Evolutionary conservation across 257 asterid species (phyloP).

Genomic region (Petrea volubilis): DNA sequence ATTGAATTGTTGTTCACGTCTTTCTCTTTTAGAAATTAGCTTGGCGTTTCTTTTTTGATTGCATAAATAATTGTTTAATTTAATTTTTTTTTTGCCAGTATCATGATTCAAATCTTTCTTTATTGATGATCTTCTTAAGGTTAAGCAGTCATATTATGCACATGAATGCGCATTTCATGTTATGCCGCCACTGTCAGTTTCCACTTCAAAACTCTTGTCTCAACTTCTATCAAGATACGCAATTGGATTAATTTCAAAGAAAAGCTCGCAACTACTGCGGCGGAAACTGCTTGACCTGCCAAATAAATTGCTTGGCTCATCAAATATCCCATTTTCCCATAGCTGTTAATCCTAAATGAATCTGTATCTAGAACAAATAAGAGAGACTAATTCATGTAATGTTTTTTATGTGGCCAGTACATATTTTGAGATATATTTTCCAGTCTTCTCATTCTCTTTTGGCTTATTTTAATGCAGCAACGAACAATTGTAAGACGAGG

Average conservation of each 20-base stretch:
- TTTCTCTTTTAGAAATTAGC: neutral
- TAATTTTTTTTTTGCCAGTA: neutral
- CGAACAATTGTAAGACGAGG: constrained; percentile 76
- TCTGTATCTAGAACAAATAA: neutral
- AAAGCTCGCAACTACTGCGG: constrained; percentile 1
- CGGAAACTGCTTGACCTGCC: too few species aligned
- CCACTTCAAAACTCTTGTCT: neutral
- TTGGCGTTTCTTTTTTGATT: neutral
- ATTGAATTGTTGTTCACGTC: neutral
- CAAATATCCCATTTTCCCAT: neutral
- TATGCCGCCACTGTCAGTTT: constrained; percentile 4
- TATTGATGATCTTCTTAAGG: neutral
- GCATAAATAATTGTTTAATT: neutral
- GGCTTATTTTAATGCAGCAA: constrained; percentile 52
- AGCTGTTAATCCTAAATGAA: constrained; percentile 11
- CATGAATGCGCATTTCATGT: neutral
- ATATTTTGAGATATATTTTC: neutral
- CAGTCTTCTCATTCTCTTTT: constrained; percentile 14
- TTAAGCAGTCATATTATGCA: neutral
- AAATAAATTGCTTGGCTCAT: neutral
- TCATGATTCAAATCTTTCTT: neutral
- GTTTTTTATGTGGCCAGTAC: neutral
- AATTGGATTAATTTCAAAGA: neutral
- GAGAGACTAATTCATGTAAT: neutral
- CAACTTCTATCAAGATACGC: neutral